phyloP scores from a whole-genome alignment of 495 filamentous ascomycete genomes.

The Penicillium taxi region DNA sequence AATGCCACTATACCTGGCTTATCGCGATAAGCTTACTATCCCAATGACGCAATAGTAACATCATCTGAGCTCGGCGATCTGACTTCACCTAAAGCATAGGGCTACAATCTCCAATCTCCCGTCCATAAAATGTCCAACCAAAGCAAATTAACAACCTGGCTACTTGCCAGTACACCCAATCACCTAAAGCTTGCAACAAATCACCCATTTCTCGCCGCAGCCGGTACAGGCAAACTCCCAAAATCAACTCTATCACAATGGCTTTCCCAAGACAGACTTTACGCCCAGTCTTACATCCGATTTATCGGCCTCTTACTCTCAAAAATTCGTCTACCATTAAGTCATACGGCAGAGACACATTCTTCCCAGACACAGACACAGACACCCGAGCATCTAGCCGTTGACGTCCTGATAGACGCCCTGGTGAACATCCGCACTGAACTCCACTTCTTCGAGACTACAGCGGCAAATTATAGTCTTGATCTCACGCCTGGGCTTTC shows the following conservation, averaged over 20 bases:
- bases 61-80: no score
- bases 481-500: slow-evolving; percentile 41
- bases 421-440: slow-evolving; percentile 60
- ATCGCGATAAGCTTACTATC: no score
- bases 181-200: slow-evolving; percentile 52
- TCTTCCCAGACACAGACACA: slow-evolving; percentile 9
- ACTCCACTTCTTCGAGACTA: slow-evolving; percentile 59
- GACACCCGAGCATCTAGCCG: slow-evolving; percentile 36
- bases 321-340: slow-evolving; percentile 54
- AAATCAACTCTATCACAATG: slow-evolving; percentile 52
- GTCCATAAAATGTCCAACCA: slow-evolving; percentile 20
- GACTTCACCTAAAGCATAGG: no score
- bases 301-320: slow-evolving; percentile 60
- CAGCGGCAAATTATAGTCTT: slow-evolving; percentile 53
- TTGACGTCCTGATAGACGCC: slow-evolving; percentile 54
- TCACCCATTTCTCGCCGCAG: slow-evolving; percentile 59
- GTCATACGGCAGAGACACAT: slow-evolving; percentile 23
- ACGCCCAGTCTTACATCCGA: slow-evolving; percentile 63
- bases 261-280: slow-evolving; percentile 69
- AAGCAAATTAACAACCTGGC: slow-evolving; percentile 26
- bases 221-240: slow-evolving; percentile 54
- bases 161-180: slow-evolving; percentile 18
- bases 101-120: no score
- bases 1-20: no score
- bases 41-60: no score